phyloP scores from a whole-genome alignment of 805 yeast genomes.

The Saccharomycopsis oosterbeekiorum region DNA sequence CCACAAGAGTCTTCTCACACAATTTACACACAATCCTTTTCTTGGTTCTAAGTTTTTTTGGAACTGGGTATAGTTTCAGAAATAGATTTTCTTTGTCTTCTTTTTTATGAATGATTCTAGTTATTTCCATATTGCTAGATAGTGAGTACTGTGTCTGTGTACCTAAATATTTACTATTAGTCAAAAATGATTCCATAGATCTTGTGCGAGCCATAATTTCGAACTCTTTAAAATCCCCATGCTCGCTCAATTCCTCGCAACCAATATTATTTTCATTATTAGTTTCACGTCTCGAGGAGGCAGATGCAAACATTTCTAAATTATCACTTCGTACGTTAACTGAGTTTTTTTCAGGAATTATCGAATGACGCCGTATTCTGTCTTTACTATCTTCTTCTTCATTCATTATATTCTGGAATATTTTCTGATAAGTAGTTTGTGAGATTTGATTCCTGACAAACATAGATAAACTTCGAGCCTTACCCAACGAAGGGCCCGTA shows the following conservation, averaged over 20 bases:
- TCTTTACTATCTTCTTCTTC: slow-evolving; percentile 14
- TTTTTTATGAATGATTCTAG: background rate
- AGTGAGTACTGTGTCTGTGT: slow-evolving; percentile 7
- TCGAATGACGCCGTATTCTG: background rate
- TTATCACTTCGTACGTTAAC: background rate
- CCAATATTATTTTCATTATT: background rate
- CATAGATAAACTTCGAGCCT: slow-evolving; percentile 32
- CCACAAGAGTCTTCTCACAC: slow-evolving; percentile 19
- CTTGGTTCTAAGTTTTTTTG: slow-evolving; percentile 19
- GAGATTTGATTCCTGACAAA: slow-evolving; percentile 22
- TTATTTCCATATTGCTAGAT: slow-evolving; percentile 11
- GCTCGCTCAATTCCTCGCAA: slow-evolving; percentile 13
- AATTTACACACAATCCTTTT: slow-evolving; percentile 20
- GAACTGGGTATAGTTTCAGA: slow-evolving; percentile 18
- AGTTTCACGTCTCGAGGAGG: background rate
- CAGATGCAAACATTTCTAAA: background rate
- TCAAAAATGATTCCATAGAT: background rate
- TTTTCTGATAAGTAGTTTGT: slow-evolving; percentile 8
- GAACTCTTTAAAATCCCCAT: slow-evolving; percentile 3
- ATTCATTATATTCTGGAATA: slow-evolving; percentile 17
- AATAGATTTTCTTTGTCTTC: background rate
- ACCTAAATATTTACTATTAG: slow-evolving; percentile 2
- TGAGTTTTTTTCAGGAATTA: background rate
- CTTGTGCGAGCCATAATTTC: background rate
- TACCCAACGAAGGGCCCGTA: slow-evolving; percentile 28